Evolutionary conservation across 805 yeast genomes (phyloP).

Genomic region (Naumovozyma baii): DNA sequence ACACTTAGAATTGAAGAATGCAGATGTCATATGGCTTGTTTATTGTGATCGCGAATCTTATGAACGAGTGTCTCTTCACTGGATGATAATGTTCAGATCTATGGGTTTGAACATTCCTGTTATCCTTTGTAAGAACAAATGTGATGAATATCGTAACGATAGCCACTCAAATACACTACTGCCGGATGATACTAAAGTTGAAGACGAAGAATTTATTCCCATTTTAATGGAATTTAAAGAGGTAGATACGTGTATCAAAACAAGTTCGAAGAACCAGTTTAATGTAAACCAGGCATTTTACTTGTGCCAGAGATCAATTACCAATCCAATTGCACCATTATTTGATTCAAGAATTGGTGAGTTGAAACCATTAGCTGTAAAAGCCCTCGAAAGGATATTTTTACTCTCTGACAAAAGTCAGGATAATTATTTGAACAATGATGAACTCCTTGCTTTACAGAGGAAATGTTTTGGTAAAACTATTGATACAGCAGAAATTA

Average conservation of each 20-base stretch:
- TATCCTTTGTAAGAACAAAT: slow-evolving; percentile 80
- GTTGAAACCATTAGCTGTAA: slow-evolving; percentile 64
- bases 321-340: slow-evolving; percentile 86
- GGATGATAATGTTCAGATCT: slow-evolving; percentile 91
- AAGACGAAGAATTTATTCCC: slow-evolving; percentile 77
- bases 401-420: slow-evolving; percentile 83
- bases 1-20: slow-evolving; percentile 66
- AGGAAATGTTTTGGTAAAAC: slow-evolving; percentile 60
- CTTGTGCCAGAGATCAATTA: slow-evolving; percentile 84
- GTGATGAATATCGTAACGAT: slow-evolving; percentile 33
- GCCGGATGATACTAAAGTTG: slow-evolving; percentile 37
- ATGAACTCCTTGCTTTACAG: slow-evolving; percentile 64
- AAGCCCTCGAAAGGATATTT: slow-evolving; percentile 74
- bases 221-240: slow-evolving; percentile 85
- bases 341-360: slow-evolving; percentile 85
- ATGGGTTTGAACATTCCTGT: slow-evolving; percentile 91
- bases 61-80: slow-evolving; percentile 80
- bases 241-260: slow-evolving; percentile 81
- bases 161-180: background rate
- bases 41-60: slow-evolving; percentile 91
- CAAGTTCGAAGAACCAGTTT: slow-evolving; percentile 74
- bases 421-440: slow-evolving; percentile 67
- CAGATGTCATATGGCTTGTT: slow-evolving; percentile 91
- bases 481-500: slow-evolving; percentile 42
- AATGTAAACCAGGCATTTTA: slow-evolving; percentile 82